Percentiles rank a stretch among this genome's conserved stretches.
Evolutionary conservation across 2,329 filamentous ascomycete species (phyloP).

Genomic region (Aureobasidium pullulans): DNA sequence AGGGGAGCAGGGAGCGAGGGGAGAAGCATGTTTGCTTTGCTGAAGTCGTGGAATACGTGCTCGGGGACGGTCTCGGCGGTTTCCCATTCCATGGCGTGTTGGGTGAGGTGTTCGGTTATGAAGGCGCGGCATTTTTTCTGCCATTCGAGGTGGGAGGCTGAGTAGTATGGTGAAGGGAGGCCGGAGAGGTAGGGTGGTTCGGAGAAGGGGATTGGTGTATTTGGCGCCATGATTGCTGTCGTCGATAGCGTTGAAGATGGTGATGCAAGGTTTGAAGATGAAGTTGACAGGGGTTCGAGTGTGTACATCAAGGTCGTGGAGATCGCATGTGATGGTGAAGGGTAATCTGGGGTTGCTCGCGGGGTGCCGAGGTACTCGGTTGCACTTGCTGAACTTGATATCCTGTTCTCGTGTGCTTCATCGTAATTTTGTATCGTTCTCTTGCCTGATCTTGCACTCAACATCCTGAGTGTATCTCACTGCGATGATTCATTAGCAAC

Average conservation of each 20-base stretch:
- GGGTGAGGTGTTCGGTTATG: conserved; percentile 54
- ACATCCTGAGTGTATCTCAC: too few species aligned
- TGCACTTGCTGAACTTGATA: not conserved
- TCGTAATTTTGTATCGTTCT: too few species aligned
- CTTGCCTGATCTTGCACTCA: too few species aligned
- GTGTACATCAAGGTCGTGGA: not conserved
- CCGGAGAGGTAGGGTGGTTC: conserved; percentile 66
- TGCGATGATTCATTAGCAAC: too few species aligned
- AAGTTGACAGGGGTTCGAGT: not conserved
- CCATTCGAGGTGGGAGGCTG: conserved; percentile 55
- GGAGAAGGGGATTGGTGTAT: conserved; percentile 54
- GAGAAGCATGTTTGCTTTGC: conserved; percentile 60
- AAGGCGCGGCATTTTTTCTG: conserved; percentile 63
- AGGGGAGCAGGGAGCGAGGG: conserved; percentile 62
- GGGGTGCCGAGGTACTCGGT: conserved; percentile 7
- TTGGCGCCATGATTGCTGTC: not conserved
- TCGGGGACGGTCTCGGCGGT: conserved; percentile 54
- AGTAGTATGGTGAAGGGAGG: conserved; percentile 65
- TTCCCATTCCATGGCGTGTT: conserved; percentile 64
- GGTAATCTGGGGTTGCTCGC: not conserved
- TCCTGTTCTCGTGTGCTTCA: not conserved
- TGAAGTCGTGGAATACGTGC: conserved; percentile 58
- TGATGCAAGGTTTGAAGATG: not conserved
- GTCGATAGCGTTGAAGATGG: not conserved
- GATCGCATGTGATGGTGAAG: not conserved